Evolutionary conservation across 345 rosid genomes (phyloP), one percentile per base, ranked within the genome.

Genomic region (Dovyalis caffra): DNA sequence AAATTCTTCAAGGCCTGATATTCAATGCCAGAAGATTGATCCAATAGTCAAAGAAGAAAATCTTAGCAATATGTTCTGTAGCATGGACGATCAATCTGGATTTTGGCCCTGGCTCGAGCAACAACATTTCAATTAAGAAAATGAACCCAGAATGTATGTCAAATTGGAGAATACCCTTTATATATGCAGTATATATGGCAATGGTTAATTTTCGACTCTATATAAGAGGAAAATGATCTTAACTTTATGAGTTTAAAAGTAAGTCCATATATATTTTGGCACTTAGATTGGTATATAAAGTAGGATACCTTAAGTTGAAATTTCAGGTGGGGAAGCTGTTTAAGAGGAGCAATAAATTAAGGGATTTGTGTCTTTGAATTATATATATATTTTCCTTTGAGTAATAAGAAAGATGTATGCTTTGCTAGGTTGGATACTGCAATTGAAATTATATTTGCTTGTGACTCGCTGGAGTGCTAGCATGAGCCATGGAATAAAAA

Each of bases 91-190:
- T 71, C 99, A 93, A 23, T 75, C 97, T 57, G 95, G 92, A 33
- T 84, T 91, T 80, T 95, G 99, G 99, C 99, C 99, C 61, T 95
- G 99, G 99, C 85, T 95, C 79, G 99, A 95, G 73, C 94, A 90
- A 29, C 92, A 88, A 60, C 90, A 88, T 71, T 95, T 89, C 86
- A 87, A 90, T 60, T 94, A 81, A 89, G 23, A 31, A 64, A 32
- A 0, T 43, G 76, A 73, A 47, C 16, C 49, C 8, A 3, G 67
- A 12, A 25, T 25, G 64, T 38, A 25, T 25, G 64, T 38, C 69
- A 20, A 10, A 18, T n/a, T 20, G 40, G 62, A 67, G n/a, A 40
- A 29, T 47, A 73, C 72, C 23, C 73, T 64, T 18, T 58, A 29
- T 32, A 47, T 21, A 49, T 43, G n/a, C 65, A 56, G 9, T n/a